Evolutionary conservation across 352 stramenopile species (phyloP).

Genomic region (Phytophthora sojae): DNA sequence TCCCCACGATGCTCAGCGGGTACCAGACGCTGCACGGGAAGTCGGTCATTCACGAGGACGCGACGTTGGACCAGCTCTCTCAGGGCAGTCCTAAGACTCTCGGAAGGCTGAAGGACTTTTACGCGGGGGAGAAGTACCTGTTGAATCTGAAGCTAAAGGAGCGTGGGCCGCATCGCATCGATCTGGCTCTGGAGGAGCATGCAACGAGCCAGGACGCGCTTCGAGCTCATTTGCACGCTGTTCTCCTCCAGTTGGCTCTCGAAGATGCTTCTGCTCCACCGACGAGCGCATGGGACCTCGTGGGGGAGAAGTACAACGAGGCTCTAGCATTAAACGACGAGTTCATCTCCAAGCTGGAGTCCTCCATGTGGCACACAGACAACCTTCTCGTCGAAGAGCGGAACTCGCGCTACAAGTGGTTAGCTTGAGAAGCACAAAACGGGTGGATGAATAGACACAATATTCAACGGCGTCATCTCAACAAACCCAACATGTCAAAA

Average conservation of each 20-base stretch:
- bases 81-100: conserved; percentile 48
- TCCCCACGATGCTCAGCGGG: conserved; percentile 58
- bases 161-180: conserved; percentile 38
- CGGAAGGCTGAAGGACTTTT: conserved; percentile 53
- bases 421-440: conserved; percentile 19
- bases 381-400: conserved; percentile 73
- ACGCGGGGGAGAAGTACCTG: conserved; percentile 58
- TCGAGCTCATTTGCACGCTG: conserved; percentile 60
- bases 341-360: conserved; percentile 48
- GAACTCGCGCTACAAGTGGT: conserved; percentile 67
- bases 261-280: conserved; percentile 27
- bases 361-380: conserved; percentile 65
- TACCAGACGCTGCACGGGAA: conserved; percentile 58
- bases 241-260: conserved; percentile 56
- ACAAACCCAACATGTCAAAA: conserved; percentile 12
- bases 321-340: conserved; percentile 34
- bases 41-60: conserved; percentile 59
- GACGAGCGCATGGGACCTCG: conserved; percentile 29
- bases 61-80: conserved; percentile 54
- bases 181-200: conserved; percentile 58
- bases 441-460: conserved; percentile 17
- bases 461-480: background rate
- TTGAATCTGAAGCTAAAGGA: conserved; percentile 50
- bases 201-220: conserved; percentile 53
- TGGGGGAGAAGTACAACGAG: conserved; percentile 42